phyloP scores from a whole-genome alignment of 306 rosid species.

The Hippophae rhamnoides region DNA sequence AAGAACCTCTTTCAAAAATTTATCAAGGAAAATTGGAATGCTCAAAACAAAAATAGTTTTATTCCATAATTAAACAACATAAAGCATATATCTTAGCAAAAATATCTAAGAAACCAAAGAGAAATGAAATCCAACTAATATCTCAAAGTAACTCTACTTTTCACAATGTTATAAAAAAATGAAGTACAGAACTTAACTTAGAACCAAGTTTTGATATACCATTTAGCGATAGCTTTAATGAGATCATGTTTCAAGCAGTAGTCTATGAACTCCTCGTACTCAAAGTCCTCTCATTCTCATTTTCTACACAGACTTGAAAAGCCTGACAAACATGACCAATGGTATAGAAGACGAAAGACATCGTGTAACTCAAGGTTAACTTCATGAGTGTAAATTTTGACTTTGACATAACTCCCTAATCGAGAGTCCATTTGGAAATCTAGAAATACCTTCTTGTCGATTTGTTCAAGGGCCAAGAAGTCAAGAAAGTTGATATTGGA shows the following conservation, averaged over 20 bases:
- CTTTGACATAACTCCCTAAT: too few species aligned
- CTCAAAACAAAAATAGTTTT: not conserved
- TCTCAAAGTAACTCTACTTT: not conserved
- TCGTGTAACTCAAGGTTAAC: too few species aligned
- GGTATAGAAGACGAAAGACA: too few species aligned
- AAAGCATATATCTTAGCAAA: not conserved
- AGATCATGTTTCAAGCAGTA: conserved; percentile 82
- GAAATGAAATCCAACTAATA: too few species aligned
- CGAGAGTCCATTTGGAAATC: too few species aligned
- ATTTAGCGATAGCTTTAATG: conserved; percentile 53
- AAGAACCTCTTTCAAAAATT: not conserved
- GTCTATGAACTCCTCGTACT: conserved; percentile 76
- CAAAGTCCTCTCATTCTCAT: too few species aligned
- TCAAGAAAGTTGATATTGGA: too few species aligned
- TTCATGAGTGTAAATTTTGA: too few species aligned
- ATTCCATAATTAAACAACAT: not conserved
- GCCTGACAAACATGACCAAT: too few species aligned
- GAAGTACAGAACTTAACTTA: not conserved
- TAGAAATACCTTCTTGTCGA: too few species aligned
- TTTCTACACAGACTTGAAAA: too few species aligned
- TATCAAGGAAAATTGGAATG: not conserved
- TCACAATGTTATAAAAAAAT: not conserved
- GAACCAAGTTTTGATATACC: conserved; percentile 27
- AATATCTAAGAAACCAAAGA: not conserved
- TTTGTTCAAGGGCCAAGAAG: too few species aligned